These are phyloP conservation scores for Trichosporon sp. DNA, from an alignment of 1,284 basidiomycete species.

Conservation along the genomic window DNA sequence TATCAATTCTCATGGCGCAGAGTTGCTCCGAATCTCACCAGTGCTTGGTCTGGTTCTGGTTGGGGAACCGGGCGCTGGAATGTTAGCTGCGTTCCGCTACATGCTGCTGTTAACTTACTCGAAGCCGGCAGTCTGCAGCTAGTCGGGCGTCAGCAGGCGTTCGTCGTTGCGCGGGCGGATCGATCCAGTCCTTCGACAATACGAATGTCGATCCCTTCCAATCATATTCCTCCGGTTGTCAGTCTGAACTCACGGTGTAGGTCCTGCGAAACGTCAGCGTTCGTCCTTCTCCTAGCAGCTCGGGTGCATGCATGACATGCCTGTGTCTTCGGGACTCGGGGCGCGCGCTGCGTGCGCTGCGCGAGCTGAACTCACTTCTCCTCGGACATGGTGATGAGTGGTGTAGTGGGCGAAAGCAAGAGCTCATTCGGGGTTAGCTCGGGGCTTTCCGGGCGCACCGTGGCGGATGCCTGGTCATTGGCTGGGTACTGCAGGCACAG, in stretches of 20 bases:
- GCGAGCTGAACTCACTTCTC: constrained; percentile 44
- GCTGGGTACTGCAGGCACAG: background rate
- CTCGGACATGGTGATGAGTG: constrained; percentile 45
- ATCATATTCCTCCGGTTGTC: constrained; percentile 13
- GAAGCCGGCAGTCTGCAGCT: constrained; percentile 59
- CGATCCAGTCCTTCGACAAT: background rate
- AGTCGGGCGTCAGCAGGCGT: constrained; percentile 6
- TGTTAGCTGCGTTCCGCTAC: background rate
- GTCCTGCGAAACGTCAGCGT: constrained; percentile 41
- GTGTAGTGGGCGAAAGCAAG: constrained; percentile 24
- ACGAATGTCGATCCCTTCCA: background rate
- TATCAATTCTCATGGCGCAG: background rate
- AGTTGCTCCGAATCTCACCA: constrained; percentile 64
- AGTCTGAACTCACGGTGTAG: constrained; percentile 48
- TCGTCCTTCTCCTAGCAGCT: constrained; percentile 15
- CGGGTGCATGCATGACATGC: background rate
- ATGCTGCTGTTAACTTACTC: constrained; percentile 47
- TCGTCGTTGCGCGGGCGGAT: background rate
- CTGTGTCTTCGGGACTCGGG: background rate
- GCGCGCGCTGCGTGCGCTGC: background rate
- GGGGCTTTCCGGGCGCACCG: constrained; percentile 28
- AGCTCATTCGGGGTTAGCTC: constrained; percentile 24
- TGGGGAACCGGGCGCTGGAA: constrained; percentile 82
- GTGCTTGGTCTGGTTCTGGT: constrained; percentile 92
- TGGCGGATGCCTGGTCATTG: constrained; percentile 13